Base-by-base conservation (phyloP, 495 filamentous ascomycete genomes). In the Penicilliopsis zonata region DNA sequence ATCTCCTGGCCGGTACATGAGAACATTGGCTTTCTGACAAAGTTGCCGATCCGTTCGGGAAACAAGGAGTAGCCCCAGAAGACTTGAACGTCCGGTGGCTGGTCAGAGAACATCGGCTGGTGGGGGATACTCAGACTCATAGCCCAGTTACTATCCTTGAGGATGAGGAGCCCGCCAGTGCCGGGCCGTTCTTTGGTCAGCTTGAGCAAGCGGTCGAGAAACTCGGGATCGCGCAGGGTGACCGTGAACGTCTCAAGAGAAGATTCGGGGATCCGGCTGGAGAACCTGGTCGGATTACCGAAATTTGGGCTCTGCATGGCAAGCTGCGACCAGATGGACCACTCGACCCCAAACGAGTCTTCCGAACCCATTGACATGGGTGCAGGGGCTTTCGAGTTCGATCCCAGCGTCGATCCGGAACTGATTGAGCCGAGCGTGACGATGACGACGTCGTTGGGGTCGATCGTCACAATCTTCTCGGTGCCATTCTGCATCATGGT, bases 241-340 rank as follows among this genome's bases (percentile, higher is more conserved):
- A 61, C 39, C 2, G 59, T 66, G 37, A 63, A 61, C 7, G 52
- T 57, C 22, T 54, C 55, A 31, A 58, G 48, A 7, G 45, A 46
- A 4, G 53, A 57, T 22, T 64, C 56, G 6, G 26, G 13, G 13
- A 50, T 35, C 3, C 55, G 44, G 4, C 48, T 49, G 41, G 43
- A 57, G 48, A 67, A 67, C 37, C 50, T 58, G 13, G 51, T 43
- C 5, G 62, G 55, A 36, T 62, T 56, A 4, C 62, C 62, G 30
- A 64, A 60, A 2, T 42, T 41, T 17, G 36, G 19, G 35, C 43
- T 26, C 23, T 47, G 43, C 1, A 38, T 47, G 13, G 37, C 35
- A 5, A 53, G 37, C 23, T 53, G 41, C 9, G 46, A 41, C 53
- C 53, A 57, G 1, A 57, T 40, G 3, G 46, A 40, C 53, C 53